Conservation (phyloP, 768 basidiomycete species). For the Termitomyces eurrhizus region DNA sequence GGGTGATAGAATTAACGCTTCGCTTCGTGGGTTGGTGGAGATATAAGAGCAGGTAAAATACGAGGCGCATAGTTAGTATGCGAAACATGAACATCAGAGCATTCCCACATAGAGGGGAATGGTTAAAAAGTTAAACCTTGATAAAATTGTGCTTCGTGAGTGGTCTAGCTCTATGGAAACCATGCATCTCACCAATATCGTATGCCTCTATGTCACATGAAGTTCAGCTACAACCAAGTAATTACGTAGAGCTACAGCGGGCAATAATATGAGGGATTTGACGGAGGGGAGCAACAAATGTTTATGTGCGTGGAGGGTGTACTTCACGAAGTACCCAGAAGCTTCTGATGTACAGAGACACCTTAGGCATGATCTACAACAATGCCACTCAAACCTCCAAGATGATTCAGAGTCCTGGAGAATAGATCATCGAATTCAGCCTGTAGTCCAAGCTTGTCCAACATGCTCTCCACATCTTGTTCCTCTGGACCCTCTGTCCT, state of each 20-base stretch:
- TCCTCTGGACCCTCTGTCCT: slow-evolving; percentile 22
- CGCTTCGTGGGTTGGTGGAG: neutral
- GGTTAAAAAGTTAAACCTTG: neutral
- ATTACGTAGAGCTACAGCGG: neutral
- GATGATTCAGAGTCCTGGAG: slow-evolving; percentile 52
- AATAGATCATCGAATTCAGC: slow-evolving; percentile 65
- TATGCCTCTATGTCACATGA: neutral
- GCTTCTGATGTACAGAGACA: neutral
- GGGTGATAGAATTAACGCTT: neutral
- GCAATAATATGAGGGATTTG: neutral
- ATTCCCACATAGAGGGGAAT: neutral
- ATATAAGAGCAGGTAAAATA: neutral
- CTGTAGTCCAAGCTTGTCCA: slow-evolving; percentile 52
- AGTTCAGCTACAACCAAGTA: neutral
- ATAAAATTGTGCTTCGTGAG: neutral
- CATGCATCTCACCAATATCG: neutral
- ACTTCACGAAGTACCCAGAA: neutral
- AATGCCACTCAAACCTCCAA: slow-evolving; percentile 39
- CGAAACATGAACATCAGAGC: neutral
- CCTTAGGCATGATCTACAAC: neutral
- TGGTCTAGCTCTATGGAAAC: neutral
- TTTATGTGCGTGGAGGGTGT: no score
- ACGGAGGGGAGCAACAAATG: neutral
- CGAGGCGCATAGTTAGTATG: neutral
- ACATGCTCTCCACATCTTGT: slow-evolving; percentile 33